Evolutionary conservation across 371 early-diverging fungal genomes (phyloP).

Genomic region (Parasitella parasitica): DNA sequence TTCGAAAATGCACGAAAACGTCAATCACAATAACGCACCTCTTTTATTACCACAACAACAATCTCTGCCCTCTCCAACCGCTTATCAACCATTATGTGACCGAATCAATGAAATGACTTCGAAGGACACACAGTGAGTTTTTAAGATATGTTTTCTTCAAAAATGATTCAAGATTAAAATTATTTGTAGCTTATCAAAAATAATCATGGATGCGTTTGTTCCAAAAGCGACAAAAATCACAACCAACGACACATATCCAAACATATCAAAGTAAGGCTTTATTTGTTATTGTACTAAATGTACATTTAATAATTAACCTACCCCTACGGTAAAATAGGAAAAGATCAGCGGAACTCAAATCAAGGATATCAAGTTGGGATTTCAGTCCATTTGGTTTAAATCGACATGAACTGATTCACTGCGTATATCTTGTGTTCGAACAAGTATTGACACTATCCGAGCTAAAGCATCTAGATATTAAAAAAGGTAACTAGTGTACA

Average conservation of each 20-base stretch:
- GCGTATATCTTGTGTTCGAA: conserved; percentile 62
- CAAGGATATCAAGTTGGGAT: conserved; percentile 63
- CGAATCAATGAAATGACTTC: conserved; percentile 17
- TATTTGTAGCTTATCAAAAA: conserved; percentile 12
- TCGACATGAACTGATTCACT: conserved; percentile 65
- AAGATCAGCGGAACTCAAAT: conserved; percentile 25
- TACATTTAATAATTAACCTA: not conserved
- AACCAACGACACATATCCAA: not conserved
- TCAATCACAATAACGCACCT: conserved; percentile 6
- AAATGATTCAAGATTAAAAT: not conserved
- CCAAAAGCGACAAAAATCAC: conserved; percentile 1
- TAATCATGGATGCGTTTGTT: conserved; percentile 10
- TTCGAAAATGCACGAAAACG: conserved; percentile 14
- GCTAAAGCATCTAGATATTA: conserved; percentile 47
- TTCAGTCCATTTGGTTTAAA: conserved; percentile 65
- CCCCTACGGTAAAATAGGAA: not conserved
- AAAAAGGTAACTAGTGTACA: conserved; percentile 44
- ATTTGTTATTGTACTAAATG: not conserved
- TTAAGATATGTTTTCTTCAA: not conserved
- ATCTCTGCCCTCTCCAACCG: not conserved
- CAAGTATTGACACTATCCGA: conserved; percentile 63
- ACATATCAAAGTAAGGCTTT: conserved; percentile 4
- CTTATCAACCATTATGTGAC: conserved; percentile 19
- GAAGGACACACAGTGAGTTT: conserved; percentile 15
- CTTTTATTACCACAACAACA: not conserved